phyloP scores from a whole-genome alignment of 257 asterid species.

The Avicennia marina region DNA sequence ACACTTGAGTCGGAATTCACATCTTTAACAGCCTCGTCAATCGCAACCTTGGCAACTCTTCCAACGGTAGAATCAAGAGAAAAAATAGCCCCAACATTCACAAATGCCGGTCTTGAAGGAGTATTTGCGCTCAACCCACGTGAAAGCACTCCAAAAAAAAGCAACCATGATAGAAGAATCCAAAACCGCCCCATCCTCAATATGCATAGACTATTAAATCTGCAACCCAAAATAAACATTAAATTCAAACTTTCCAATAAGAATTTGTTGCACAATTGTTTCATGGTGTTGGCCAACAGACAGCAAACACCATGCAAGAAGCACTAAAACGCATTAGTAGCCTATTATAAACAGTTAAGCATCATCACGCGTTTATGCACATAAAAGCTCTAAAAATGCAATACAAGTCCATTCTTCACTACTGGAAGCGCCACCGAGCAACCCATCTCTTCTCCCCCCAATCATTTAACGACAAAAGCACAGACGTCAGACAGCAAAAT shows the following conservation, averaged over 20 bases:
- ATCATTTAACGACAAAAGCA: conserved; percentile 16
- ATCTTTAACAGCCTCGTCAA: conserved; percentile 89
- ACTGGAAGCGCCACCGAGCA: too few species aligned
- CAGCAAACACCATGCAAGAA: too few species aligned
- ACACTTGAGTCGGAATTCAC: conserved; percentile 65
- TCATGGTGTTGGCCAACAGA: too few species aligned
- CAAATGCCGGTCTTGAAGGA: conserved; percentile 62
- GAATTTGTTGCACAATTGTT: neutral
- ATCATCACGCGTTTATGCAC: neutral
- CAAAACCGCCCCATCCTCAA: conserved; percentile 43
- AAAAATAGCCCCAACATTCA: conserved; percentile 75
- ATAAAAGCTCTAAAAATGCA: neutral
- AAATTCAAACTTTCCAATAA: conserved; percentile 7
- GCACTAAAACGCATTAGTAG: too few species aligned
- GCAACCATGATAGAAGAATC: conserved; percentile 30
- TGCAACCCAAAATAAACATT: conserved; percentile 19
- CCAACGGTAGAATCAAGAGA: conserved; percentile 76
- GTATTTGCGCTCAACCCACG: conserved; percentile 41
- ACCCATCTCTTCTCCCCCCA: too few species aligned
- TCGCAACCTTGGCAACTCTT: conserved; percentile 81
- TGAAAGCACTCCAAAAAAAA: conserved; percentile 49
- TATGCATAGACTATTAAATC: conserved; percentile 14
- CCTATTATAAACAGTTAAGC: too few species aligned
- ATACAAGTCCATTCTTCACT: neutral
- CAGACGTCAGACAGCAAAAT: conserved; percentile 3